Base-by-base conservation (phyloP, 768 basidiomycete species). In the Auricularia sp. region DNA sequence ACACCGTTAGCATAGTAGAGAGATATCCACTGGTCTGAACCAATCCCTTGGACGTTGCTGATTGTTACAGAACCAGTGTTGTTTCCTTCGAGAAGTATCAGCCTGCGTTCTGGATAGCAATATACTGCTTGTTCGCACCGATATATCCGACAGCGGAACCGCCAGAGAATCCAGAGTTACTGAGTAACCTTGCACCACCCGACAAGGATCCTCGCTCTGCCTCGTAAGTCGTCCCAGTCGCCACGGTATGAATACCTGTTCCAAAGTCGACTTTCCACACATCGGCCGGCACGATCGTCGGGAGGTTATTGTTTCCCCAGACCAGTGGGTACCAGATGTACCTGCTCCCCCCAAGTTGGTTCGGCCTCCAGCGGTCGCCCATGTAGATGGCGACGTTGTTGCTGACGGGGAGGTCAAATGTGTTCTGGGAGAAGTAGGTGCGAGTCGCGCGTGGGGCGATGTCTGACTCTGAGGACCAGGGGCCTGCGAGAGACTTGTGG, bases 271-370 rank as follows among this genome's bases (percentile, higher is more conserved):
- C 66, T 61, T 73, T 83, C 84, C 84, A 86, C 3, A 85, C 79
- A 68, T 85, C 85, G 14, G 83, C 79, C 53, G 76, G 71, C 10
- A 84, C 77, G 29, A 86, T 77, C 70, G 81, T 77, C 29, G 85
- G 84, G n/a, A 69, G n/a, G n/a, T n/a, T 67, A 6, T 84, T 82
- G n/a, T 77, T 75, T 5, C 77, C 76, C 80, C 83, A 86, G 53
- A 77, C 77, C 63, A 87, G 71, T 6, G 85, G 85, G 64, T 81
- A 80, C 85, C 84, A 87, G 60, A 85, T 81, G 72, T 86, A 86
- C 60, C 65, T 66, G 36, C 21, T n/a, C 68, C 79, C 82, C 14
- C 84, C 84, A 3, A 85, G 76, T n/a, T 82, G 68, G 42, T 73
- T 71, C 21, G 83, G 78, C 14, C 82, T 72, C 85, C 84, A 87